Evolutionary conservation across 345 rosid species (phyloP).

Genomic region (Schrenkiella parvula): DNA sequence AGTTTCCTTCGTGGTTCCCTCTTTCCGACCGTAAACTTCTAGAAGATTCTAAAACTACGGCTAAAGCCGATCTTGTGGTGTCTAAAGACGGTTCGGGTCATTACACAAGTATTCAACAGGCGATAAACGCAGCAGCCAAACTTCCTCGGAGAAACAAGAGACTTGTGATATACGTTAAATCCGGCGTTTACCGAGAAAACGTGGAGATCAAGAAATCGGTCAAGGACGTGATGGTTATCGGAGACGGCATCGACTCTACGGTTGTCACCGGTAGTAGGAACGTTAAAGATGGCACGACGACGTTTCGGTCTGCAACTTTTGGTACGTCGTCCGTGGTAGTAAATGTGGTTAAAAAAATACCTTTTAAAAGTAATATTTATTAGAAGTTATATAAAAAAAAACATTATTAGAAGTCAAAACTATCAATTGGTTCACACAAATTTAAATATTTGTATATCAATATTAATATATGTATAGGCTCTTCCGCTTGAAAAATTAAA

Average conservation of each 20-base stretch:
- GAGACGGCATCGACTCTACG: conserved; percentile 80
- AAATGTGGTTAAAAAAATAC: neutral
- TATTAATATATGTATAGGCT: too few relatives aligned
- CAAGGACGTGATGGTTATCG: conserved; percentile 65
- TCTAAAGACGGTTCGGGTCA: conserved; percentile 84
- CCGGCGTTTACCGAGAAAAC: conserved; percentile 65
- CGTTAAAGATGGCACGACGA: conserved; percentile 53
- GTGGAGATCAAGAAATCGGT: conserved; percentile 53
- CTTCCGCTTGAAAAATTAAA: too few relatives aligned
- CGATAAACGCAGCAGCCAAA: conserved; percentile 47
- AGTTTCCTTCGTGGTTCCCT: conserved; percentile 68
- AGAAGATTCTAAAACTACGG: conserved; percentile 17
- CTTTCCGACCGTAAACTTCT: conserved; percentile 56
- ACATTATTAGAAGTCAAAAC: too few relatives aligned
- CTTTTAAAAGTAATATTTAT: neutral
- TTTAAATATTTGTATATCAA: too few relatives aligned
- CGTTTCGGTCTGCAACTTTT: conserved; percentile 80
- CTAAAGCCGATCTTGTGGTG: conserved; percentile 61
- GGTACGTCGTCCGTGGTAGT: conserved; percentile 46
- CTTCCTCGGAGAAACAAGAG: conserved; percentile 34
- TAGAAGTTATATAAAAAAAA: neutral
- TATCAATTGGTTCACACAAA: neutral
- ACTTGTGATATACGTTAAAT: conserved; percentile 67
- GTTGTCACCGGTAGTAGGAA: conserved; percentile 54
- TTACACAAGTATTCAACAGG: conserved; percentile 57